Evolutionary conservation across 352 stramenopile genomes (phyloP), one percentile per base, ranked within the genome.

Genomic region (Phytopythium montanum): DNA sequence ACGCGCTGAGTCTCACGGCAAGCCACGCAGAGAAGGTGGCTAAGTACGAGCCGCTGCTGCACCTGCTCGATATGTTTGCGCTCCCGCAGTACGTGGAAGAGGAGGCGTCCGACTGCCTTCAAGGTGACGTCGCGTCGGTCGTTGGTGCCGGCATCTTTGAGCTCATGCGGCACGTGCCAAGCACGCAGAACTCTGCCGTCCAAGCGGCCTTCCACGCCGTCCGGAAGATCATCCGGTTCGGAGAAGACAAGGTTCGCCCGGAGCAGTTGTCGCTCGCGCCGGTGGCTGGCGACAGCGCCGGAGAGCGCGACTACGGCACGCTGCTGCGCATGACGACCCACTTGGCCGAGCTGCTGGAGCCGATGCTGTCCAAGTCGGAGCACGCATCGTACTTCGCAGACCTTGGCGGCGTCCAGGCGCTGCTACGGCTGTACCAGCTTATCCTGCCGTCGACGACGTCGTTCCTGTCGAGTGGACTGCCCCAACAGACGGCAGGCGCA

Each of bases 71-170:
- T 46, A 73, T 94, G 42, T 97, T 99, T 62, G 86, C 86, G 28
- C 79, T 91, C 56, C 92, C 94, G 16, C 79, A 87, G 56, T 98
- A 98, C 70, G 92, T 84, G 3, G 59, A 73, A 53, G 79, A 89
- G 39, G 64, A 98, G 85, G 79, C 77, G 61, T 68, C 77, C 63
- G 68, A 97, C 44, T 97, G 88, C 59, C 78, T 99, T 12, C 79
- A 98, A 51, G 93, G 90, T 46, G 96, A 98, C 65, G 92, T 98
- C 51, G 82, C 93, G 23, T 85, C 90, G 14, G 94, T 98, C 36
- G 85, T 98, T 49, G 96, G 95, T 2, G 90, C 88, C 7, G 95
- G 95, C 13, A 74, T 99, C 38, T 97, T 98, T 69, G 96, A 99
- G 71, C 72, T 99, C 25, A 98, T 99, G 91, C 86, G 96, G 6